Percentiles rank a stretch among this genome's conserved stretches.
These are phyloP conservation scores for Neobulgaria alba DNA, from an alignment of 2,329 filamentous ascomycete species.

Conservation along the genomic window DNA sequence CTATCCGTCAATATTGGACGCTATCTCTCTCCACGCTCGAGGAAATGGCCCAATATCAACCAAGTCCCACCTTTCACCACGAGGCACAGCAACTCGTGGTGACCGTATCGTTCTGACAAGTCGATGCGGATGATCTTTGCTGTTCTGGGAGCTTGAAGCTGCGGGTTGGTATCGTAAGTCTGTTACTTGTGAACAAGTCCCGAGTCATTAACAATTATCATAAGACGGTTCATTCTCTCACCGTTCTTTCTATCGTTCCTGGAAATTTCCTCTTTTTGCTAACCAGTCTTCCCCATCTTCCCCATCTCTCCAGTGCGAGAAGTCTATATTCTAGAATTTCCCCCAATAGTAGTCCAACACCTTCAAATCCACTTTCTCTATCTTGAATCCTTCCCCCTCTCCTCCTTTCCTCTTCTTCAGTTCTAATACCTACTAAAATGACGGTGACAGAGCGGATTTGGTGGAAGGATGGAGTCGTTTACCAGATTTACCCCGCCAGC, in stretches of 20 bases:
- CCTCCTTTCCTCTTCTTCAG: not conserved
- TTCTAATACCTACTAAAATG: not conserved
- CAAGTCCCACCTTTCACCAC: too few species aligned
- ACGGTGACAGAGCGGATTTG: constrained; percentile 25
- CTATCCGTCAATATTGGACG: too few species aligned
- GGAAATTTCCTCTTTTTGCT: not conserved
- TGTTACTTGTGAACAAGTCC: too few species aligned
- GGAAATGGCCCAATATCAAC: too few species aligned
- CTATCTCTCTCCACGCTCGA: too few species aligned
- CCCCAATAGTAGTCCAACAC: not conserved
- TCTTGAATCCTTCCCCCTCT: not conserved
- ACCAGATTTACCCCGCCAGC: constrained; percentile 49
- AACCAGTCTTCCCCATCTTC: not conserved
- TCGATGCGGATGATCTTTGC: too few species aligned
- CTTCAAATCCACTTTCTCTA: not conserved
- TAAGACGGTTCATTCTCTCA: too few species aligned
- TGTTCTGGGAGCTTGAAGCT: too few species aligned
- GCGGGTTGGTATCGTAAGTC: too few species aligned
- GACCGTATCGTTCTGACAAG: too few species aligned
- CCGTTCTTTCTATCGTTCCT: not conserved
- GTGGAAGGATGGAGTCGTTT: constrained; percentile 49
- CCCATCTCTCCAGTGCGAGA: not conserved
- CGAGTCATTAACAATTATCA: too few species aligned
- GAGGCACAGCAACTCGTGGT: too few species aligned
- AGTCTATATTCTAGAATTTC: not conserved